Percentiles rank a stretch among this genome's conserved stretches.
Conservation (phyloP, 1,139 yeast genomes). For the Hansenula lynferdii region DNA sequence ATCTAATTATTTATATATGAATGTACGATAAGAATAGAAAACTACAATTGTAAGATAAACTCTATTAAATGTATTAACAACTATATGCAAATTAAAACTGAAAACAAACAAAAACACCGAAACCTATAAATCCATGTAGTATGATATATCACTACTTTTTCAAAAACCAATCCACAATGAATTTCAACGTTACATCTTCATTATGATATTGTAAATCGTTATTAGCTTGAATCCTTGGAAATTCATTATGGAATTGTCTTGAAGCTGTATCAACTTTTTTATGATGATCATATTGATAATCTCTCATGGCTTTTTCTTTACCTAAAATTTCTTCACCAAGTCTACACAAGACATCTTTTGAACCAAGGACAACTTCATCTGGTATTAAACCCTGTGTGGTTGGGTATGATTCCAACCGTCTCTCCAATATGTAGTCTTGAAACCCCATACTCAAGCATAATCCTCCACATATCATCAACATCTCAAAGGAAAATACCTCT, state of each 20-base stretch:
- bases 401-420: constrained; percentile 8
- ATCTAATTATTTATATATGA: too few species aligned
- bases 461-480: neutral
- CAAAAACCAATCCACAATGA: constrained; percentile 22
- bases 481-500: neutral
- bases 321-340: constrained; percentile 4
- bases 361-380: neutral
- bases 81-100: neutral
- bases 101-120: neutral
- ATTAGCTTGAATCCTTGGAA: constrained; percentile 22
- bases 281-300: constrained; percentile 7
- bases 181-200: constrained; percentile 20
- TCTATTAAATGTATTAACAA: too few species aligned
- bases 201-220: constrained; percentile 22
- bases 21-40: too few species aligned
- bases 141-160: constrained; percentile 2
- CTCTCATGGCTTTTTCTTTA: constrained; percentile 10
- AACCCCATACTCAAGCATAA: constrained; percentile 5
- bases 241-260: constrained; percentile 20
- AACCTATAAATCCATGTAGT: neutral
- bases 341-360: neutral
- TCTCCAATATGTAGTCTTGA: constrained; percentile 12
- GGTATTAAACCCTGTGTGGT: neutral
- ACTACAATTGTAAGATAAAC: too few species aligned
- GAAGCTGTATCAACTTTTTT: constrained; percentile 3